Evolutionary conservation across 352 stramenopile genomes (phyloP), one percentile per base, ranked within the genome.

Genomic region (Saprolegnia parasitica): DNA sequence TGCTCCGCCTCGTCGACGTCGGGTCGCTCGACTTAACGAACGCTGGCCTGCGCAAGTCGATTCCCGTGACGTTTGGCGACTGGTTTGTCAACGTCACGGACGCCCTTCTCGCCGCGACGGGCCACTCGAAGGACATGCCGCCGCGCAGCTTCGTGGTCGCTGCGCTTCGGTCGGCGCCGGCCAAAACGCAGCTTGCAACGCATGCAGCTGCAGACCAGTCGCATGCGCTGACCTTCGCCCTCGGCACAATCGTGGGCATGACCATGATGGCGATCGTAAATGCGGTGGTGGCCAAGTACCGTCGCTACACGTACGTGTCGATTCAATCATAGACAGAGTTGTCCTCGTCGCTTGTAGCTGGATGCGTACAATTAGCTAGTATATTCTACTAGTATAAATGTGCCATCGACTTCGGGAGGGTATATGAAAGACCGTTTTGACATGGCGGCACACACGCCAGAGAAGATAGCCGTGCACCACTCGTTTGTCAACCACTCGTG

Each of bases 11-110:
- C 10, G 74, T 92, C 45, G 84, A 85, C 58, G 63, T 92, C 40
- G 79, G 78, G 49, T 68, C 78, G 65, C 5, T 92, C 13, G 82
- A 89, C 50, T 92, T 88, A 68, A 57, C 55, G 0, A 71, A 79
- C 40, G 54, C 60, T 0, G 23, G 75, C 20, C 83, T 77, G 52
- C 84, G 84, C 16, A 72, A 73, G 18, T 46, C 84, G 37, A 78
- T 92, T 23, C 77, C 81, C 1, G 77, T 92, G 10, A 88, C 81
- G 11, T 84, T 80, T 29, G 84, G 81, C 1, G 71, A 84, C 67
- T 90, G 84, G 84, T 84, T 80, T 62, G 72, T 88, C 16, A 80
- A 92, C 26, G 73, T 85, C 1, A 92, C 84, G 0, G 39, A 68
- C 0, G 67, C 74, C 15, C 58, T 90, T 42, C 71, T 81, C 20